Base-by-base conservation (phyloP, 257 asterid genomes). In the Fraxinus anomala region DNA sequence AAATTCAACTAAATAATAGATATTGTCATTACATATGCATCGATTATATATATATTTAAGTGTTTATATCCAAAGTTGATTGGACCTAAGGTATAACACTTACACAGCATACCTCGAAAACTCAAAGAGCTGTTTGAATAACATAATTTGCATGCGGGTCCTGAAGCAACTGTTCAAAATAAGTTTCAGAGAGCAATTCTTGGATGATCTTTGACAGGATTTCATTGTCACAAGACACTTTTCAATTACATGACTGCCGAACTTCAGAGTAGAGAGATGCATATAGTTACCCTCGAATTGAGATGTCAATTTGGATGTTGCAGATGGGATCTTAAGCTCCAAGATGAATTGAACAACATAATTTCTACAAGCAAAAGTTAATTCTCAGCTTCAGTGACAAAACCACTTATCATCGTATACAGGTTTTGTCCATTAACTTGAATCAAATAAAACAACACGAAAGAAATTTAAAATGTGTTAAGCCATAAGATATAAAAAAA, bases 101-200 rank as follows among this genome's bases (percentile, higher is more conserved):
- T 26, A 26, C 28, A 26, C 28, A 26, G 28, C 81, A 11, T 83
- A 94, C 97, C 98, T 92, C 90, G 33, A 94, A 81, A 81, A 85
- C 83, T 42, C 84, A 88, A 77, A 94, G 95, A 75, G 97, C 96
- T 14, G 88, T 93, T 81, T 92, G 98, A 78, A 94, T 73, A 77
- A 94, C 98, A 80, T 94, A 94, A 72, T 94, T 94, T 69, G 97
- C 98, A 76, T 92, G 94, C 19, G 98, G 98, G 67, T 92, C 97
- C 83, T 91, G 97, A 86, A 94, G 92, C 89, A 92, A 80, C 82
- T 88, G 98, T 71, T 91, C 97, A 63, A 94, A 87, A 79, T 87
- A 90, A 42, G 90, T 59, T 34, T 90, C 37, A 34, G 37, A 34
- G 37, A 34, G 5, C 37, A 34, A 34, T 34, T 34, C 37, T 3